Base-by-base conservation (phyloP, 768 basidiomycete species). In the Mycena vitilis region DNA sequence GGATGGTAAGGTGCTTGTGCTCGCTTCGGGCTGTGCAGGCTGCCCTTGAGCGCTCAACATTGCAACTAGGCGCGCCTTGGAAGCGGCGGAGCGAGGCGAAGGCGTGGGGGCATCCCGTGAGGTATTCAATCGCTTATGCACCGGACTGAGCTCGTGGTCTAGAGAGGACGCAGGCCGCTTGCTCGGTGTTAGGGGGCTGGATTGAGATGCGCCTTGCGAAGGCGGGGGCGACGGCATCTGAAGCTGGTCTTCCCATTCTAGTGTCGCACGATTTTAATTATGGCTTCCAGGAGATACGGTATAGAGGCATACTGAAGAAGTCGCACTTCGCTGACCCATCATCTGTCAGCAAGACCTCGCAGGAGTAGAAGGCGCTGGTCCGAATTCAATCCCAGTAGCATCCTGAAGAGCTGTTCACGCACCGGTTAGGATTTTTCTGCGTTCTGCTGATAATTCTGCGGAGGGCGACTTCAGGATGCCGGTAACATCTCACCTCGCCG, bases 221-320 rank as follows among this genome's bases (percentile, higher is more conserved):
- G 66, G 22, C 8, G 47, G 47, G 37, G 64, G 22, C 3, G 49
- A 18, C 20, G 60, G 18, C 22, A 61, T 45, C 1, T 36, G 5
- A 40, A 68, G 55, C 30, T 68, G 22, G 23, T 71, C 71, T 23
- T 72, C 71, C 71, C 71, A 69, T 12, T 71, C 70, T 71, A 25
- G 4, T 2, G 23, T 61, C 51, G 16, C 44, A 30, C 13, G 36
- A 25, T 60, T 13, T 40, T 10, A 15, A 22, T 4, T 37, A 1
- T 18, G 20, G 38, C 2, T 1, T 12, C 22, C 15, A 10, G 8
- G 30, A 3, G 23, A 62, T 20, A 44, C 5, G 23, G n/a, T 30
- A 11, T 4, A 25, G 7, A 37, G 15, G 25, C 60, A 0, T 44
- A 70, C 69, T 70, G 45, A 70, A 70, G 30, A 70, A 70, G 5